Percentiles rank a stretch among this genome's conserved stretches.
phyloP scores from a whole-genome alignment of 768 basidiomycete genomes.

The Russula foetens region DNA sequence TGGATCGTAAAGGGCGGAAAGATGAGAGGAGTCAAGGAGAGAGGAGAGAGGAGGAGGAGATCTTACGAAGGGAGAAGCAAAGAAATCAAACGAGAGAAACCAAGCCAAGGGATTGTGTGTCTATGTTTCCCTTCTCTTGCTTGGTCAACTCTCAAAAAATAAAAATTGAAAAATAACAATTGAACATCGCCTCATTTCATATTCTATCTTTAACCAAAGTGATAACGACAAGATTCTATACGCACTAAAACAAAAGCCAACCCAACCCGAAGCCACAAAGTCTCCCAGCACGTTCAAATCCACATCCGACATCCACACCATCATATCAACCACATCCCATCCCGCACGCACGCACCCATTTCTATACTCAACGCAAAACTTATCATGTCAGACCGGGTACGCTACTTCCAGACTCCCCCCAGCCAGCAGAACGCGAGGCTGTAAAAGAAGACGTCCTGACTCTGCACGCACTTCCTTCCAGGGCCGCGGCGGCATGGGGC shows the following conservation, averaged over 20 bases:
- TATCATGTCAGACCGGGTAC: slow-evolving; percentile 55
- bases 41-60: not conserved
- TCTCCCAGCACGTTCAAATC: no score
- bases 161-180: no score
- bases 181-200: no score
- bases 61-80: not conserved
- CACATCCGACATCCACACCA: no score
- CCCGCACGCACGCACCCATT: not conserved
- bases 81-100: not conserved
- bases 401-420: slow-evolving; percentile 19
- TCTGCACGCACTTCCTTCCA: slow-evolving; percentile 24
- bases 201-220: no score
- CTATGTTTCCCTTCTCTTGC: not conserved
- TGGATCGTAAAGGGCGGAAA: not conserved
- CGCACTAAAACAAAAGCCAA: no score
- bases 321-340: no score
- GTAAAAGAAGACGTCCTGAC: not conserved
- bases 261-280: no score
- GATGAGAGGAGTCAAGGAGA: slow-evolving; percentile 6
- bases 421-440: not conserved
- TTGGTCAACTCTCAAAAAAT: no score
- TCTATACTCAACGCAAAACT: not conserved
- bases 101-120: not conserved
- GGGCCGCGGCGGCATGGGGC: slow-evolving; percentile 55
- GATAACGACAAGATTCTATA: no score